Conservation (phyloP, 768 basidiomycete genomes). For the Amanita phalloides region DNA sequence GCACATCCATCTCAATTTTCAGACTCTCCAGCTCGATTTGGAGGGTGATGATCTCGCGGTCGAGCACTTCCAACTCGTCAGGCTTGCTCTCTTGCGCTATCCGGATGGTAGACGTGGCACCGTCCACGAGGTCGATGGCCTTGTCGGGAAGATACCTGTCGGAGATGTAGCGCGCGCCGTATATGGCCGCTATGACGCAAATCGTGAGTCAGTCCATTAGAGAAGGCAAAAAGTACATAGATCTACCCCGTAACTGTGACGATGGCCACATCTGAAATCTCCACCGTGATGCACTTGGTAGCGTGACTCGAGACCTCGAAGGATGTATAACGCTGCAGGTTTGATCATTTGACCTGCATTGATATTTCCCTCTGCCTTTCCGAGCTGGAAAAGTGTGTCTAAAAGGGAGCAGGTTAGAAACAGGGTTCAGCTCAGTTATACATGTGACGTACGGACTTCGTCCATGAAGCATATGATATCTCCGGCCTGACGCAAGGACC, state of each 20-base stretch:
- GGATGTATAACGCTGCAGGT: too few relatives aligned
- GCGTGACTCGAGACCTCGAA: too few relatives aligned
- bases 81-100: conserved; percentile 88
- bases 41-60: conserved; percentile 75
- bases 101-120: conserved; percentile 79
- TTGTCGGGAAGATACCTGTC: conserved; percentile 88
- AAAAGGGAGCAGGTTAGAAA: not conserved
- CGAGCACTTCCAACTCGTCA: conserved; percentile 71
- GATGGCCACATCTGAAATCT: conserved; percentile 79
- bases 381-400: conserved; percentile 80
- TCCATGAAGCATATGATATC: conserved; percentile 91
- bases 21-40: conserved; percentile 86
- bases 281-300: too few relatives aligned
- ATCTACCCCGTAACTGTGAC: conserved; percentile 54
- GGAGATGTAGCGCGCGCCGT: conserved; percentile 80
- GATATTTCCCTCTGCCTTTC: conserved; percentile 86
- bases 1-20: conserved; percentile 80
- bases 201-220: not conserved
- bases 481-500: conserved; percentile 40
- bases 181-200: too few relatives aligned
- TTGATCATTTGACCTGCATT: conserved; percentile 94
- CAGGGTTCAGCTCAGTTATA: not conserved
- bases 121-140: conserved; percentile 87
- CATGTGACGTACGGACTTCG: conserved; percentile 66
- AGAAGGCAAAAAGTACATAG: not conserved